Evolutionary conservation across 345 rosid species (phyloP).

Genomic region (Eucalyptus pumila): DNA sequence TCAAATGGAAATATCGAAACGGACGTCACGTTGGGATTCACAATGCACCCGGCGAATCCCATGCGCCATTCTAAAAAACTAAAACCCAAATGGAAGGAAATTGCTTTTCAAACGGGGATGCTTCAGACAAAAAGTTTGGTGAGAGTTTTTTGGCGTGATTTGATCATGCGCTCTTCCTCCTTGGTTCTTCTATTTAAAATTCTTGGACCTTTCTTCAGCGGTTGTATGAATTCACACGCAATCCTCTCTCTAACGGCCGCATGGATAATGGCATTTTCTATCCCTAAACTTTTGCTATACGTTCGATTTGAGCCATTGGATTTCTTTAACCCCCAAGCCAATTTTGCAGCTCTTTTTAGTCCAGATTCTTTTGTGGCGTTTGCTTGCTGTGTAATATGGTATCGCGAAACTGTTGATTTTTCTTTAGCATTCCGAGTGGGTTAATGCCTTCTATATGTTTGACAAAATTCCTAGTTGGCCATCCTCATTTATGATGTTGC

Average conservation of each 20-base stretch:
- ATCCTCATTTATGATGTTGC: not conserved
- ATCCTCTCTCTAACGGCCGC: not conserved
- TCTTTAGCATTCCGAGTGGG: not conserved
- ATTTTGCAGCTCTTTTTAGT: not conserved
- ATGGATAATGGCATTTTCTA: not conserved
- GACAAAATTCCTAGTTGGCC: not conserved
- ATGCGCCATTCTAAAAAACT: not conserved
- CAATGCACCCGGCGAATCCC: not conserved
- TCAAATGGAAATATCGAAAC: not conserved
- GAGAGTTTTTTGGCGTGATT: not conserved
- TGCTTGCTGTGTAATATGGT: not conserved
- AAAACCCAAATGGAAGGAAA: not conserved
- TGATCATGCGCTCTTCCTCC: not conserved
- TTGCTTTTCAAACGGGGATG: not conserved
- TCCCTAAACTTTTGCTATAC: not conserved
- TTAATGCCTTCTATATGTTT: not conserved
- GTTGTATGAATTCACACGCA: not conserved
- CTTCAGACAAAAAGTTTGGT: not conserved
- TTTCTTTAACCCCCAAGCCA: not conserved
- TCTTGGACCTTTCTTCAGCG: not conserved
- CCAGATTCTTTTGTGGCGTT: not conserved
- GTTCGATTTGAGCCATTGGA: not conserved
- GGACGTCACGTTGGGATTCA: not conserved
- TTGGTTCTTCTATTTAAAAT: not conserved
- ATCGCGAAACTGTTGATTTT: not conserved